Base-by-base conservation (phyloP, 78 protist species). In the Cyanophora paradoxa region DNA sequence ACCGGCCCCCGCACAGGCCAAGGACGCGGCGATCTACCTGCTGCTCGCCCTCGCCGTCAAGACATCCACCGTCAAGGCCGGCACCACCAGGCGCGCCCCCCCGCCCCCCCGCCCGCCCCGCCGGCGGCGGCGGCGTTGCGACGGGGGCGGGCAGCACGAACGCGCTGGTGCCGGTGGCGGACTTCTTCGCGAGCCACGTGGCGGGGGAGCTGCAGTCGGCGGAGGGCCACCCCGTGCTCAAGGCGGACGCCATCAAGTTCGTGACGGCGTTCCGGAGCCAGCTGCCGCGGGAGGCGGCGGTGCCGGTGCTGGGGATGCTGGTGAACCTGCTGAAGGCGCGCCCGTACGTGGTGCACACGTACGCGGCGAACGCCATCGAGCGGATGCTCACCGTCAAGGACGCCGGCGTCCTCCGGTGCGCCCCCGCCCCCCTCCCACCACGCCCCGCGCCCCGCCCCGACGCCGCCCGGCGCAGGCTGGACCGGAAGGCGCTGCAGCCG, bases 221-320 rank as follows among this genome's bases (percentile, higher is more conserved):
- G 20, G 40, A 46, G 24, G 24, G 20, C 30, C 44, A 62, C n/a
- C 76, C 72, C 20, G 48, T 94, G 22, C 57, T 94, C 34, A 54
- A 44, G 57, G 96, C 97, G 20, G 97, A 90, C 39, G 73, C 88
- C 30, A 40, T 94, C 41, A 90, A 90, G 72, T 94, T 90, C 48
- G 67, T 94, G n/a, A 36, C 81, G 11, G 76, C 80, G 36, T 94
- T 94, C 88, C 70, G 93, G 22, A 54, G 16, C 20, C 89, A 65
- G 72, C 72, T 65, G 8, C 72, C 72, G 19, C 37, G 41, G 56
- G 48, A 31, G 56, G 74, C 63, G 40, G 30, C 13, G 40, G 59
- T 16, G 28, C 30, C 36, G 37, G 42, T 76, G 20, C 28, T 76
- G n/a, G 69, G 64, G 17, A 17, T 63, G 22, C 46, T 90, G 14